Conservation (phyloP, 352 stramenopile genomes). For the Phytophthora pistaciae region DNA sequence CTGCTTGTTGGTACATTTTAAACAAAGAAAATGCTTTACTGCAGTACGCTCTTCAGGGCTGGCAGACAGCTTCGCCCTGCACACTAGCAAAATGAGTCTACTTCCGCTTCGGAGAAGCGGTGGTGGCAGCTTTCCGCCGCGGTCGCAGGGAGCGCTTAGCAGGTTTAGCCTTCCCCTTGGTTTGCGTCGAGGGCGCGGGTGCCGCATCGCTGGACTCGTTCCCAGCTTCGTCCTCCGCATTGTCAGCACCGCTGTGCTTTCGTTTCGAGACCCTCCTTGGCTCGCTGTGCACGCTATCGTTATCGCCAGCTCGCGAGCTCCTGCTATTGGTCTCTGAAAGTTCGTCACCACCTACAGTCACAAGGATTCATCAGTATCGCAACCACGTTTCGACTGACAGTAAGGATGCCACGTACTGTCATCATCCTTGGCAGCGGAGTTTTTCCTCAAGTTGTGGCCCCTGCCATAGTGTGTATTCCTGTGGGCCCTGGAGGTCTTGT, state of each 20-base stretch:
- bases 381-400: not conserved
- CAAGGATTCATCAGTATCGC: slow-evolving; percentile 20
- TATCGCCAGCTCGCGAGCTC: slow-evolving; percentile 30
- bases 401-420: slow-evolving; percentile 34
- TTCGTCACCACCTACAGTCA: slow-evolving; percentile 30
- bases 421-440: slow-evolving; percentile 36
- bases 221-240: slow-evolving; percentile 50
- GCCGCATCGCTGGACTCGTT: slow-evolving; percentile 64
- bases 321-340: slow-evolving; percentile 37
- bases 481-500: slow-evolving; percentile 26
- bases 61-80: slow-evolving; percentile 1
- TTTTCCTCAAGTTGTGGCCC: slow-evolving; percentile 29
- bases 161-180: slow-evolving; percentile 29
- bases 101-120: slow-evolving; percentile 52
- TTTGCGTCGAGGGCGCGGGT: slow-evolving; percentile 22
- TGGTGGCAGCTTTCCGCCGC: slow-evolving; percentile 50
- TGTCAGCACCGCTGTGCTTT: slow-evolving; percentile 39
- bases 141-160: slow-evolving; percentile 66
- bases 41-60: slow-evolving; percentile 26
- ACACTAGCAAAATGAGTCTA: slow-evolving; percentile 33
- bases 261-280: slow-evolving; percentile 21
- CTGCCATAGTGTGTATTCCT: slow-evolving; percentile 27
- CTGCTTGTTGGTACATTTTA: slow-evolving; percentile 50
- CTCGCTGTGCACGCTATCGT: slow-evolving; percentile 41
- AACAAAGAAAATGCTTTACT: slow-evolving; percentile 49